Conservation (phyloP, 2,329 filamentous ascomycete genomes). For the Myriosclerotinia duriaeana region DNA sequence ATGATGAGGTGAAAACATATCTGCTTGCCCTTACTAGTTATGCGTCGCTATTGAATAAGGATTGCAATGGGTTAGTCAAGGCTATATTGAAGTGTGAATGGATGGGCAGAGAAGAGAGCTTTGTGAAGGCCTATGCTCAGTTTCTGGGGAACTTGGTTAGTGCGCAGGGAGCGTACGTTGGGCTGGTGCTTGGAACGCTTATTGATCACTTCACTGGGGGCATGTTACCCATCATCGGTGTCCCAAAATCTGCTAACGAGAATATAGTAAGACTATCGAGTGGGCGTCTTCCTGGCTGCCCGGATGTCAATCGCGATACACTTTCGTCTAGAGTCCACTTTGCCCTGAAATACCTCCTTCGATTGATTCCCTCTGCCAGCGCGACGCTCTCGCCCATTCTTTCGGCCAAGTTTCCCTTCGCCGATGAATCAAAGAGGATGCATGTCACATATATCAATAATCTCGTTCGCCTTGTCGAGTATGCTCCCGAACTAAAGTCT, state of each 20-base stretch:
- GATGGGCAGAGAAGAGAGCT: conserved; percentile 63
- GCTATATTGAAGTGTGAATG: conserved; percentile 61
- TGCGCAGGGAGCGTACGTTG: conserved; percentile 76
- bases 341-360: conserved; percentile 71
- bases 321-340: conserved; percentile 73
- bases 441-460: conserved; percentile 89
- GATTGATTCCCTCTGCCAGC: conserved; percentile 77
- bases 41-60: conserved; percentile 58
- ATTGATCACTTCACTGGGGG: conserved; percentile 70
- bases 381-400: conserved; percentile 68
- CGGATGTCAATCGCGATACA: conserved; percentile 59
- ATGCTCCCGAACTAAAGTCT: conserved; percentile 73
- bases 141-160: conserved; percentile 74
- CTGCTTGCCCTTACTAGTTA: conserved; percentile 62
- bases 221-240: conserved; percentile 36
- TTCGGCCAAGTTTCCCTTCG: conserved; percentile 68
- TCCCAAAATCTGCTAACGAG: conserved; percentile 44
- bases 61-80: conserved; percentile 58
- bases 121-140: conserved; percentile 65
- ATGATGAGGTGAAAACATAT: conserved; percentile 54
- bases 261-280: conserved; percentile 42
- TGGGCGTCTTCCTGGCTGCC: conserved; percentile 46
- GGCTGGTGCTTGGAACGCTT: conserved; percentile 73
- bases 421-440: conserved; percentile 72
- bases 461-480: conserved; percentile 72